Evolutionary conservation across 495 filamentous ascomycete species (phyloP).

Genomic region (Hyphodiscus hymeniophilus): DNA sequence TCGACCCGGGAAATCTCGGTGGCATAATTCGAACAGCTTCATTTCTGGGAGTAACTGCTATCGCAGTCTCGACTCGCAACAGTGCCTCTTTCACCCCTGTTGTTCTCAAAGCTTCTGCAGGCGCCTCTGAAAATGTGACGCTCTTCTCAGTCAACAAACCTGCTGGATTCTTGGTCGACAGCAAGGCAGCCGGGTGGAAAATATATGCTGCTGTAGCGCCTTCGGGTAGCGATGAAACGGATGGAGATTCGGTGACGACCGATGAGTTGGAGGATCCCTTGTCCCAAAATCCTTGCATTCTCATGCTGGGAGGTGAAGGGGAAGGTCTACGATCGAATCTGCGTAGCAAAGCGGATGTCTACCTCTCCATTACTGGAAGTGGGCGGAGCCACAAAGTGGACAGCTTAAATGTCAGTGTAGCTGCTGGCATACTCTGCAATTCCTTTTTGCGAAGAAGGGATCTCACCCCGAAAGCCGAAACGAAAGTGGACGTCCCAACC

Average conservation of each 20-base stretch:
- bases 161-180: slow-evolving; percentile 57
- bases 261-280: slow-evolving; percentile 40
- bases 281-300: slow-evolving; percentile 53
- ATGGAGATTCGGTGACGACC: slow-evolving; percentile 7
- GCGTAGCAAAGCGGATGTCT: slow-evolving; percentile 51
- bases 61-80: slow-evolving; percentile 56
- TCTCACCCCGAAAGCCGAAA: too few species aligned
- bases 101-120: slow-evolving; percentile 77
- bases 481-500: too few species aligned
- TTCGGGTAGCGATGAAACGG: slow-evolving; percentile 4
- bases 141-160: slow-evolving; percentile 59
- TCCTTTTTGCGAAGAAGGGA: slow-evolving; percentile 39
- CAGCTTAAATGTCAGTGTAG: slow-evolving; percentile 83
- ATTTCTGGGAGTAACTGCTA: slow-evolving; percentile 75
- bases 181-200: slow-evolving; percentile 65
- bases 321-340: slow-evolving; percentile 59
- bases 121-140: slow-evolving; percentile 71
- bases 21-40: slow-evolving; percentile 78
- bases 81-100: slow-evolving; percentile 67
- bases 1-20: slow-evolving; percentile 85
- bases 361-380: slow-evolving; percentile 42
- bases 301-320: slow-evolving; percentile 80
- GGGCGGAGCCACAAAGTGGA: slow-evolving; percentile 46
- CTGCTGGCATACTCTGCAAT: slow-evolving; percentile 66
- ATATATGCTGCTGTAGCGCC: slow-evolving; percentile 73